Evolutionary conservation across 345 rosid genomes (phyloP).

Genomic region (Citrus australasica): DNA sequence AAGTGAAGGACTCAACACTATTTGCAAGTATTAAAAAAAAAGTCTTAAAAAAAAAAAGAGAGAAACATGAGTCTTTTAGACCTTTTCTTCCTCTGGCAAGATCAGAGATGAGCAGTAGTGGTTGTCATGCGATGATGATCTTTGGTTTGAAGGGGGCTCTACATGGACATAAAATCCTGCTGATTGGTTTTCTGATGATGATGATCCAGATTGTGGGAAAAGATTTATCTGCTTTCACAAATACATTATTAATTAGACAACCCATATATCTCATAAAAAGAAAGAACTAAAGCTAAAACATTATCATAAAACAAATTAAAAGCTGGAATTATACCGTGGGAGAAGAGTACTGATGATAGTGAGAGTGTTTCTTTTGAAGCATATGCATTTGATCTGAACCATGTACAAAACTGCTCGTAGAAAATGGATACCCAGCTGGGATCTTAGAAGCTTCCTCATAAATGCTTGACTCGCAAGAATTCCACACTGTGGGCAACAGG

Average conservation of each 20-base stretch:
- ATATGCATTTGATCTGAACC: conserved; percentile 32
- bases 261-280: neutral
- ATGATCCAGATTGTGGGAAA: conserved; percentile 12
- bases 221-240: conserved; percentile 35
- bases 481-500: conserved; percentile 24
- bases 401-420: neutral
- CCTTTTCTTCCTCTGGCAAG: conserved; percentile 48
- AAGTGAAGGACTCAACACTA: neutral
- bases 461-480: conserved; percentile 4
- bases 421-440: conserved; percentile 31
- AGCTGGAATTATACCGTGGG: conserved; percentile 30
- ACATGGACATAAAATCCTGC: conserved; percentile 30
- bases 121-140: conserved; percentile 21
- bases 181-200: conserved; percentile 23
- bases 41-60: no score
- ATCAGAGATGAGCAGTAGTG: conserved; percentile 13
- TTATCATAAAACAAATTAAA: no score
- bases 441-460: conserved; percentile 10
- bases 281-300: neutral
- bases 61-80: neutral
- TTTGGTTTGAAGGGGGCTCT: conserved; percentile 76
- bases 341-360: conserved; percentile 19
- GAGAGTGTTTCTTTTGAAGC: conserved; percentile 28
- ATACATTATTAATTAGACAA: neutral
- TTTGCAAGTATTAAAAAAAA: no score